phyloP scores from a whole-genome alignment of 768 basidiomycete species.

The Mycena crocata region DNA sequence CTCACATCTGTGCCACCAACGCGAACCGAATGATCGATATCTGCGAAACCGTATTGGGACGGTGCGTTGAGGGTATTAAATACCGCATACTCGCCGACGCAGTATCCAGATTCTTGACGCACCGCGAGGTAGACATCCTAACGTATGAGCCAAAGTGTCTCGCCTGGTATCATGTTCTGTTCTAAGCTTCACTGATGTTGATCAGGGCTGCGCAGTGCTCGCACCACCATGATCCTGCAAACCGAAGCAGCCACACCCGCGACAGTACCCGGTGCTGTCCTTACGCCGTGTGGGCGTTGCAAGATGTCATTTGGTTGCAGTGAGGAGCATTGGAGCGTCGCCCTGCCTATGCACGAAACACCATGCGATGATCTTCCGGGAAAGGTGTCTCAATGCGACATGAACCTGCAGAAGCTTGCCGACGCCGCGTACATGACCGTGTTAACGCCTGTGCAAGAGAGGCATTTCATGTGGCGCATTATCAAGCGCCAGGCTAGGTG shows the following conservation, averaged over 20 bases:
- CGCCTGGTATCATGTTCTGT: conserved; percentile 11
- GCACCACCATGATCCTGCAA: conserved; percentile 10
- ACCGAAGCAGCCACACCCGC: neutral
- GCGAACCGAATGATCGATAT: neutral
- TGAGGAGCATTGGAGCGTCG: conserved; percentile 19
- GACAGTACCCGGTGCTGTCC: neutral
- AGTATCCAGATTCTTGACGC: neutral
- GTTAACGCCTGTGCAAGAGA: neutral
- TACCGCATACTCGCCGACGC: neutral
- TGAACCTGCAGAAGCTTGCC: neutral
- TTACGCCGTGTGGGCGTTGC: conserved; percentile 15
- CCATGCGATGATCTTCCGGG: conserved; percentile 13
- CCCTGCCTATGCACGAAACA: conserved; percentile 1
- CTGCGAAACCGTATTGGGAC: conserved; percentile 8
- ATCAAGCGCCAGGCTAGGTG: conserved; percentile 12
- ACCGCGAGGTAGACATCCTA: neutral
- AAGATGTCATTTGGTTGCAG: conserved; percentile 20
- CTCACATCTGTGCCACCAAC: conserved; percentile 5
- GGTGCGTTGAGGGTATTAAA: neutral
- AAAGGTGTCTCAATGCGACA: conserved; percentile 12
- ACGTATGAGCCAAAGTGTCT: conserved; percentile 17
- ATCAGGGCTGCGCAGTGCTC: conserved; percentile 11
- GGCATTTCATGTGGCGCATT: conserved; percentile 12
- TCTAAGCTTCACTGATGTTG: neutral
- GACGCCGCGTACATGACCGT: conserved; percentile 1